Evolutionary conservation across 2,329 filamentous ascomycete genomes (phyloP).

Genomic region (Leptographium lundbergii): DNA sequence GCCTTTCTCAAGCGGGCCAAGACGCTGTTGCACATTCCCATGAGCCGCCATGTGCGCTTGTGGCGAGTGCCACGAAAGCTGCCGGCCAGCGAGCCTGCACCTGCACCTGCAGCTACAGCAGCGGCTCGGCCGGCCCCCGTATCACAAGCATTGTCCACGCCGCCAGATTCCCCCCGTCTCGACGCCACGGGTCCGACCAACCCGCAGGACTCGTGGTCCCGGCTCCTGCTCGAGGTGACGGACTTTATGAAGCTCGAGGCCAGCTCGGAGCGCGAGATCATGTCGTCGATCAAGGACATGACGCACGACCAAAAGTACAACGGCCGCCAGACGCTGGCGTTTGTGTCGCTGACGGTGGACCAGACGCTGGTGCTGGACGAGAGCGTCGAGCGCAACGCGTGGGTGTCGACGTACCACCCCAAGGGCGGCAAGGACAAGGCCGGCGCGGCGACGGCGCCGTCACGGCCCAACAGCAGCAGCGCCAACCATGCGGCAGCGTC

Average conservation of each 20-base stretch:
- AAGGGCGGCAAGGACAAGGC: constrained; percentile 13
- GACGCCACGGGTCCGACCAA: constrained; percentile 3
- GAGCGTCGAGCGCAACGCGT: constrained; percentile 45
- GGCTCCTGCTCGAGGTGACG: constrained; percentile 47
- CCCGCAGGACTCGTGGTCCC: constrained; percentile 22
- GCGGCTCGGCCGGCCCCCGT: constrained; percentile 3
- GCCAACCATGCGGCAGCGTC: constrained; percentile 4
- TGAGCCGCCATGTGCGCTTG: constrained; percentile 61
- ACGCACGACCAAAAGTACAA: constrained; percentile 69
- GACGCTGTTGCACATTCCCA: constrained; percentile 49
- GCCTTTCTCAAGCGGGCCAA: constrained; percentile 70
- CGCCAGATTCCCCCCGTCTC: constrained; percentile 14
- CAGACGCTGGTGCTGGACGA: constrained; percentile 79
- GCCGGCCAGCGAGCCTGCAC: constrained; percentile 12
- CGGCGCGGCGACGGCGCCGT: background rate
- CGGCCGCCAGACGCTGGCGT: constrained; percentile 52
- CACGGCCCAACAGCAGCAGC: constrained; percentile 13
- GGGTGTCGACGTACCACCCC: constrained; percentile 37
- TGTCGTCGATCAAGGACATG: constrained; percentile 50
- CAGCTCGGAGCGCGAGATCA: constrained; percentile 49
- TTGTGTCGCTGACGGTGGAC: constrained; percentile 56
- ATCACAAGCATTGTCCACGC: constrained; percentile 13
- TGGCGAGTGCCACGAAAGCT: constrained; percentile 51
- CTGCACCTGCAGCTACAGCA: background rate
- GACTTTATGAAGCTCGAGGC: constrained; percentile 50